Evolutionary conservation across 345 rosid genomes (phyloP).

Genomic region (Melastoma malabathricum): DNA sequence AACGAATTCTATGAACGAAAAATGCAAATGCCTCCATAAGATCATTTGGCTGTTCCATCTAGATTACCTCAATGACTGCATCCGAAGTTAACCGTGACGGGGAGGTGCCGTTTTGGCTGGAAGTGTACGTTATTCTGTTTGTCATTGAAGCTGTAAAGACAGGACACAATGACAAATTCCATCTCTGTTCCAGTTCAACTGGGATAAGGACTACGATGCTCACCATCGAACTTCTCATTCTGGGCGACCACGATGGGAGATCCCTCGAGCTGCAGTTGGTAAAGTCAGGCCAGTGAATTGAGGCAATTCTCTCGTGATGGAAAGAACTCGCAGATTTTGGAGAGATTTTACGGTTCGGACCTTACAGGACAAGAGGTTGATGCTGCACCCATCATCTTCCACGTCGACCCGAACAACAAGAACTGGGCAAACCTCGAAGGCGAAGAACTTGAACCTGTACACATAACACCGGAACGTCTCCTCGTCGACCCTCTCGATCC

Average conservation of each 20-base stretch:
- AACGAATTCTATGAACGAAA: no score
- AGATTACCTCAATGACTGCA: slow-evolving; percentile 67
- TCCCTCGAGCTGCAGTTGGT: slow-evolving; percentile 71
- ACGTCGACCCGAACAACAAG: slow-evolving; percentile 83
- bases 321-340: no score
- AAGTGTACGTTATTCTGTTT: slow-evolving; percentile 60
- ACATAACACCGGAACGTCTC: slow-evolving; percentile 78
- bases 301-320: no score
- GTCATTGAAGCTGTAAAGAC: slow-evolving; percentile 79
- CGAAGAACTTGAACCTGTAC: slow-evolving; percentile 68
- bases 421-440: slow-evolving; percentile 89
- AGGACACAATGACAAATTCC: not conserved
- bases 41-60: no score
- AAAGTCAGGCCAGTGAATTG: not conserved
- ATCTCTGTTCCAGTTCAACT: no score
- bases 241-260: slow-evolving; percentile 79
- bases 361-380: slow-evolving; percentile 88
- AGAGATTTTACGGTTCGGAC: slow-evolving; percentile 10
- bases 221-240: slow-evolving; percentile 90
- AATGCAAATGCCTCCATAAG: no score
- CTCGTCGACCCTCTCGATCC: slow-evolving; percentile 88
- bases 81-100: slow-evolving; percentile 66
- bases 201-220: no score
- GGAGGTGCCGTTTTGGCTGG: slow-evolving; percentile 21
- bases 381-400: slow-evolving; percentile 81